phyloP scores from a whole-genome alignment of 2,329 filamentous ascomycete species.

The Ascosphaera acerosa region DNA sequence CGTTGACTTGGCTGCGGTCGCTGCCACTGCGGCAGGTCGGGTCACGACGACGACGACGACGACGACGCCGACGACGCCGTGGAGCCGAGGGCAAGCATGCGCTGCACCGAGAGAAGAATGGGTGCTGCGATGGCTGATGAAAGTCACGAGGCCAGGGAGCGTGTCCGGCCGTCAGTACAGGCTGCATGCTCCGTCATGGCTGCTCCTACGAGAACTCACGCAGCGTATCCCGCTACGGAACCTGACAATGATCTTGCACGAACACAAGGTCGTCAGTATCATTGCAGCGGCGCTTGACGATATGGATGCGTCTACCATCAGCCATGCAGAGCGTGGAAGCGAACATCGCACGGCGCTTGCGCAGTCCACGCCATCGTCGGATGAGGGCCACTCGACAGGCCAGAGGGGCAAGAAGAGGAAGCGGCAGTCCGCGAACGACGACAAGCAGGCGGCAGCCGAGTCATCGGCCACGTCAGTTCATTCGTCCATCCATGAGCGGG shows the following conservation, averaged over 20 bases:
- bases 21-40: background rate
- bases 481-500: no score
- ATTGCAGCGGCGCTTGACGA: slow-evolving; percentile 42
- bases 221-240: slow-evolving; percentile 44
- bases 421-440: slow-evolving; percentile 9
- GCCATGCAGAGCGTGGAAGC: no score
- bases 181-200: slow-evolving; percentile 21
- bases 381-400: no score
- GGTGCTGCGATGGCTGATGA: slow-evolving; percentile 40
- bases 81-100: background rate
- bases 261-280: slow-evolving; percentile 40
- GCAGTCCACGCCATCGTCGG: no score
- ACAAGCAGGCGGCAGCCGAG: no score
- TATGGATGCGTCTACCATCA: slow-evolving; percentile 8
- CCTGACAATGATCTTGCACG: slow-evolving; percentile 43
- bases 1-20: slow-evolving; percentile 13
- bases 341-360: no score
- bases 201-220: slow-evolving; percentile 36
- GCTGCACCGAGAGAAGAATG: slow-evolving; percentile 33
- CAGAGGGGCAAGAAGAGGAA: slow-evolving; percentile 16
- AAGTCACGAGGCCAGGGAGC: slow-evolving; percentile 26
- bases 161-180: slow-evolving; percentile 16
- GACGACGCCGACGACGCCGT: no score
- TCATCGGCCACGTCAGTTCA: no score
- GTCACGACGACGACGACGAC: no score